Evolutionary conservation across 768 basidiomycete genomes (phyloP).

Genomic region (Rhizopogon roseolus): DNA sequence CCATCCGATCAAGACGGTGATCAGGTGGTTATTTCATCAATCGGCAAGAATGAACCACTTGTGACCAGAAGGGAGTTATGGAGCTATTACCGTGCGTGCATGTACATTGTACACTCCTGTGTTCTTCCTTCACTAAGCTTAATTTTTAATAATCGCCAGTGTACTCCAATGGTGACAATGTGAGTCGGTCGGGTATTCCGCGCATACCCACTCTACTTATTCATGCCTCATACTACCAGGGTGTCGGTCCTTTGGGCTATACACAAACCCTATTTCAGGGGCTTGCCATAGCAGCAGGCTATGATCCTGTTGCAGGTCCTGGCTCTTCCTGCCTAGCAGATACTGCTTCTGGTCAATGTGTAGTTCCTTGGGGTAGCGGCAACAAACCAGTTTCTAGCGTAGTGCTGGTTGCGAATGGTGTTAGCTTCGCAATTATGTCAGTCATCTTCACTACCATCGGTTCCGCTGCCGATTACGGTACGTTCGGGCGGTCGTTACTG

Average conservation of each 20-base stretch:
- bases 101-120: background rate
- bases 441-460: constrained; percentile 77
- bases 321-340: constrained; percentile 60
- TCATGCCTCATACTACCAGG: constrained; percentile 30
- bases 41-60: constrained; percentile 53
- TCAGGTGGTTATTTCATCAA: constrained; percentile 33
- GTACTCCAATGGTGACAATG: constrained; percentile 80
- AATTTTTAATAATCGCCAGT: constrained; percentile 33
- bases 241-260: constrained; percentile 64
- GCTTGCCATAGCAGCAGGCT: constrained; percentile 67
- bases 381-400: constrained; percentile 73
- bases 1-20: constrained; percentile 1
- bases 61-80: constrained; percentile 73
- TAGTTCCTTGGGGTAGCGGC: constrained; percentile 71
- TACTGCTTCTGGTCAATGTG: constrained; percentile 65
- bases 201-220: background rate
- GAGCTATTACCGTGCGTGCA: constrained; percentile 67
- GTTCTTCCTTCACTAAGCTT: background rate
- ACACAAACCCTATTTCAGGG: constrained; percentile 74
- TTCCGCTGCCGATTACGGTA: constrained; percentile 30
- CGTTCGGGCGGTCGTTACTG: constrained; percentile 79
- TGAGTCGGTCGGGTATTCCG: constrained; percentile 21
- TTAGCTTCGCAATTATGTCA: constrained; percentile 79
- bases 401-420: constrained; percentile 72
- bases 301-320: constrained; percentile 63